Evolutionary conservation across 1,284 basidiomycete species (phyloP).

Genomic region (Leccinum solheimii): DNA sequence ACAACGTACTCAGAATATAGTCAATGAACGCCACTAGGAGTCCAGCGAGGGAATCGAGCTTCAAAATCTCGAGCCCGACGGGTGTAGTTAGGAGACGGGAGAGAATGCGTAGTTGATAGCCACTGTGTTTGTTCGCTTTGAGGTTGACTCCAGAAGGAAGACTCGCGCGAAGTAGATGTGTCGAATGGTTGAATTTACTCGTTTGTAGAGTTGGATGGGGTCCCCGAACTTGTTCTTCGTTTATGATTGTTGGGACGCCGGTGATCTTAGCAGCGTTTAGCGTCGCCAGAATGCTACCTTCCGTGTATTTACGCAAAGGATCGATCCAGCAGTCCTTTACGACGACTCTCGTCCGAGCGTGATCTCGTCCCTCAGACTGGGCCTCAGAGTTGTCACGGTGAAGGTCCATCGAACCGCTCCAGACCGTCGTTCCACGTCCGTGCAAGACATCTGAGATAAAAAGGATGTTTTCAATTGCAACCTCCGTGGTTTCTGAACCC

Average conservation of each 20-base stretch:
- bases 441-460: background rate
- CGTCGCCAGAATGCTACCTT: background rate
- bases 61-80: background rate
- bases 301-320: background rate
- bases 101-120: background rate
- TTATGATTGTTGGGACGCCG: background rate
- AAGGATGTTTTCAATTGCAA: background rate
- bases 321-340: background rate
- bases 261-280: background rate
- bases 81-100: background rate
- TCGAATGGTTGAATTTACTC: background rate
- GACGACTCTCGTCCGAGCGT: background rate
- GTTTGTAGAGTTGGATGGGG: background rate
- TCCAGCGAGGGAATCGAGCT: background rate
- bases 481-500: background rate
- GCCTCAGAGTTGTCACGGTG: background rate
- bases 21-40: background rate
- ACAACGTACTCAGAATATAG: background rate
- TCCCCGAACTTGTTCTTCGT: background rate
- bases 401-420: background rate
- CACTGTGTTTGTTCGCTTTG: background rate
- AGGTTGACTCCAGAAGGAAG: background rate
- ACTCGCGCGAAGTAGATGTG: background rate
- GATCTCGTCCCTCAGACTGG: background rate
- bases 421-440: background rate